Percentiles rank a stretch among this genome's conserved stretches.
These are phyloP conservation scores for Arxiozyma heterogenica DNA, from an alignment of 1,139 yeast species.

Conservation along the genomic window DNA sequence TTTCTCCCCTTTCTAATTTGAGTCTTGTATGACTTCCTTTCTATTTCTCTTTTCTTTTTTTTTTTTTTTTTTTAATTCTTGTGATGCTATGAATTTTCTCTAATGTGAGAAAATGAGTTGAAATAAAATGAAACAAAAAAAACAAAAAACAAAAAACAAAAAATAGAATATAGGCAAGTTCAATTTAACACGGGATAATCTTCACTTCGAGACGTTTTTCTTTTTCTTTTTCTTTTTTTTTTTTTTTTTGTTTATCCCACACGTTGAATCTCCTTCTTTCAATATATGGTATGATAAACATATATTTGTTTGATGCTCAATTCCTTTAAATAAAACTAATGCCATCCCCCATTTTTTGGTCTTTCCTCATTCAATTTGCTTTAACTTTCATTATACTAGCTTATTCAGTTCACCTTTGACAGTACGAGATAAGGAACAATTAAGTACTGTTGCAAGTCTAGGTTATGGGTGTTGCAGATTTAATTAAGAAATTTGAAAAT, in stretches of 20 bases:
- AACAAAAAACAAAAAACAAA: background rate
- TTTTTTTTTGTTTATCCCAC: too few relatives aligned
- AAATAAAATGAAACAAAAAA: background rate
- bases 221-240: background rate
- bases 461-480: slow-evolving; percentile 32
- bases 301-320: too few relatives aligned
- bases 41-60: too few relatives aligned
- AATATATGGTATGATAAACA: background rate
- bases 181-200: background rate
- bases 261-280: background rate
- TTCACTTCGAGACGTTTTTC: background rate
- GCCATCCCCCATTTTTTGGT: background rate
- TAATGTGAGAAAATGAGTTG: background rate
- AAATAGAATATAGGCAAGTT: background rate
- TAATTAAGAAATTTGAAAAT: slow-evolving; percentile 30
- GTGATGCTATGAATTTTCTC: background rate
- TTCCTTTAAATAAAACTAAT: background rate
- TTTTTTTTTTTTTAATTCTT: too few relatives aligned
- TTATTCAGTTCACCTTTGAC: too few relatives aligned
- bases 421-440: background rate
- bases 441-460: background rate
- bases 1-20: background rate
- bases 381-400: too few relatives aligned
- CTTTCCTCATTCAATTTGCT: too few relatives aligned
- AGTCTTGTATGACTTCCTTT: background rate